Evolutionary conservation across 2,329 filamentous ascomycete species (phyloP).

Genomic region (Pezizomycotina sp.): DNA sequence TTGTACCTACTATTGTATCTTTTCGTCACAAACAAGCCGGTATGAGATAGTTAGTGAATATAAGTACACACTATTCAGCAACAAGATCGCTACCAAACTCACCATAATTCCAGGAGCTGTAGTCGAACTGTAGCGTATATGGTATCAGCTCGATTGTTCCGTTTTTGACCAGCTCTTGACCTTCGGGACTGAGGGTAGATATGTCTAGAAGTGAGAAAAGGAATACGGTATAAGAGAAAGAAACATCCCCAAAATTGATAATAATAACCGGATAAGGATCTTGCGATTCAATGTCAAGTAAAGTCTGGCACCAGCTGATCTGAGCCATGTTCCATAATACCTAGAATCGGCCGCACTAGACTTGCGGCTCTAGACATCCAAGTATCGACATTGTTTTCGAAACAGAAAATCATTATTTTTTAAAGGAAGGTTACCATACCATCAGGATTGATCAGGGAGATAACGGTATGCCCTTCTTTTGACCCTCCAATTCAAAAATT

Average conservation of each 20-base stretch:
- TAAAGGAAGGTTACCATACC: slow-evolving; percentile 30
- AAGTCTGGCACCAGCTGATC: background rate
- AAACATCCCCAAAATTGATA: no score
- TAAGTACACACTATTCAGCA: slow-evolving; percentile 5
- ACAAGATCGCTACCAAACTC: slow-evolving; percentile 28
- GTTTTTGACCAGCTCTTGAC: slow-evolving; percentile 51
- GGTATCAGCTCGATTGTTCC: slow-evolving; percentile 56
- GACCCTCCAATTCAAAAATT: slow-evolving; percentile 9
- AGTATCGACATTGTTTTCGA: slow-evolving; percentile 11
- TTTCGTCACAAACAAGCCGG: slow-evolving; percentile 13
- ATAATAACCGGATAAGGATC: no score
- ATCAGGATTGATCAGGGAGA: slow-evolving; percentile 34
- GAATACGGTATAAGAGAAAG: no score
- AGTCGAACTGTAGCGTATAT: slow-evolving; percentile 60
- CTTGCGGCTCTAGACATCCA: slow-evolving; percentile 2
- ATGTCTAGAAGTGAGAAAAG: no score
- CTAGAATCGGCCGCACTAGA: slow-evolving; percentile 9
- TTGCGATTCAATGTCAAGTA: slow-evolving; percentile 24
- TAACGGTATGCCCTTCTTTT: slow-evolving; percentile 7
- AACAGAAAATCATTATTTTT: slow-evolving; percentile 6
- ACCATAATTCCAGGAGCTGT: slow-evolving; percentile 76
- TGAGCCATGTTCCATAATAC: background rate
- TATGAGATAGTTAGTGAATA: no score
- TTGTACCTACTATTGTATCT: slow-evolving; percentile 32
- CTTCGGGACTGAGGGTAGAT: slow-evolving; percentile 56